Evolutionary conservation across 176 grass and related monocot species (phyloP).

Genomic region (Eleusine coracana): DNA sequence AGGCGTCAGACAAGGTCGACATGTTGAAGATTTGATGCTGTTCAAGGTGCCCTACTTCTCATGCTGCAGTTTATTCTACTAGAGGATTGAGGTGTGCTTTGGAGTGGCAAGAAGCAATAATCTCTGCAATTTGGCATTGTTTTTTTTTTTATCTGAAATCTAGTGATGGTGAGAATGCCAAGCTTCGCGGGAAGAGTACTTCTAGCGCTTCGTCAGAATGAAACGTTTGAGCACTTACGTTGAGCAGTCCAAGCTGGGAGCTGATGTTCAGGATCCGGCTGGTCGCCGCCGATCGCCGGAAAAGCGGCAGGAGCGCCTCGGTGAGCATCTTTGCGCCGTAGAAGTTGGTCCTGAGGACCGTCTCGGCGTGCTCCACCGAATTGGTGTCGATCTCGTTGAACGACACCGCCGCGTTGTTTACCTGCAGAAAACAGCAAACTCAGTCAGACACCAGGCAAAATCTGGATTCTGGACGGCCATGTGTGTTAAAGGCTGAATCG

Average conservation of each 20-base stretch:
- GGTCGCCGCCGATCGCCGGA: conserved; percentile 53
- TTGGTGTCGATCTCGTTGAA: conserved; percentile 88
- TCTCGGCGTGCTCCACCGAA: conserved; percentile 83
- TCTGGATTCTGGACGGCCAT: neutral
- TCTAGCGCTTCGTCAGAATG: neutral
- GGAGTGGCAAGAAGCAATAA: too few relatives aligned
- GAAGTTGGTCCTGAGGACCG: conserved; percentile 77
- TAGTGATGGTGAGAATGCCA: too few relatives aligned
- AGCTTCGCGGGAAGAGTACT: too few relatives aligned
- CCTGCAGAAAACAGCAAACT: conserved; percentile 35
- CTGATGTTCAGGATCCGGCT: conserved; percentile 91
- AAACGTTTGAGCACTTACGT: conserved; percentile 49
- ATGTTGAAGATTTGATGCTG: too few relatives aligned
- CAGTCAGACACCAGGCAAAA: neutral
- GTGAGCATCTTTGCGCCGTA: conserved; percentile 76
- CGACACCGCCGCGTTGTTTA: conserved; percentile 91
- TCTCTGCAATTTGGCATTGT: too few relatives aligned
- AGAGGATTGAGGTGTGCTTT: too few relatives aligned
- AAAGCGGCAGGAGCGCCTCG: conserved; percentile 72
- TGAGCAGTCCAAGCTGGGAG: conserved; percentile 88
- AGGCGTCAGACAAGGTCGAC: neutral
- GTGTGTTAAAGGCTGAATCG: neutral
- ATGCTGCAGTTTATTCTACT: too few relatives aligned
- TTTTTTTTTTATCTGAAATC: too few relatives aligned
- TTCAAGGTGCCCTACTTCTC: too few relatives aligned